Conservation (phyloP, 257 asterid genomes). For the Fraxinus anomala region DNA sequence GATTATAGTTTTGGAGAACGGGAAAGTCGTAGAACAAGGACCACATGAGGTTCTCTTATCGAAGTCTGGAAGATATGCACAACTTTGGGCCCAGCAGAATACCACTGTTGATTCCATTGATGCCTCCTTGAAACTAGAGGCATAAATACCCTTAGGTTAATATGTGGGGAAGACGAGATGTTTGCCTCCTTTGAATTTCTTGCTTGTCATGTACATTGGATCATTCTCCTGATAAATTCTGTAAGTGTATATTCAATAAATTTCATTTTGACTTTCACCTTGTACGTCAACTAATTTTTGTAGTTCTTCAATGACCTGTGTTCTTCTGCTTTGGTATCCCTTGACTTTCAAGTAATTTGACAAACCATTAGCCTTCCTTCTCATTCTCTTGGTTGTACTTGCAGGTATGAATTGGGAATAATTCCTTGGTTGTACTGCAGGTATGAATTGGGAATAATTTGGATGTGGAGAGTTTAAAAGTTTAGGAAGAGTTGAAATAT, state of each 20-base stretch:
- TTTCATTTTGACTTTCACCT: not conserved
- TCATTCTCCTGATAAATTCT: conserved; percentile 23
- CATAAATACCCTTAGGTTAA: conserved; percentile 32
- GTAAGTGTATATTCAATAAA: conserved; percentile 4
- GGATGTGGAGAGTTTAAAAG: too few relatives aligned
- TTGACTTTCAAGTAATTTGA: too few relatives aligned
- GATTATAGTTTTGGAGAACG: conserved; percentile 91
- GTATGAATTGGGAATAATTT: too few relatives aligned
- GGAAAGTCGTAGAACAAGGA: conserved; percentile 94
- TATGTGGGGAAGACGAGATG: not conserved
- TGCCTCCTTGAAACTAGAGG: conserved; percentile 60
- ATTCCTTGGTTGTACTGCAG: too few relatives aligned
- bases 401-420: too few relatives aligned
- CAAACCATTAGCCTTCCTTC: too few relatives aligned
- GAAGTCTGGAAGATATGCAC: conserved; percentile 80
- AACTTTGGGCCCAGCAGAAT: conserved; percentile 93
- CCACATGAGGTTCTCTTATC: conserved; percentile 83
- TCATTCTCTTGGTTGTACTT: too few relatives aligned
- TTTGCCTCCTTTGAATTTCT: not conserved
- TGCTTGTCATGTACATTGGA: conserved; percentile 16
- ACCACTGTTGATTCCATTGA: conserved; percentile 76
- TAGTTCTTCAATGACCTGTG: not conserved
- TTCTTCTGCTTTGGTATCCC: not conserved
- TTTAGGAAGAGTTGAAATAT: too few relatives aligned
- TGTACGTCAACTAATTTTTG: not conserved